Conservation (phyloP, 495 filamentous ascomycete genomes). For the Antarctomyces pellizariae region DNA sequence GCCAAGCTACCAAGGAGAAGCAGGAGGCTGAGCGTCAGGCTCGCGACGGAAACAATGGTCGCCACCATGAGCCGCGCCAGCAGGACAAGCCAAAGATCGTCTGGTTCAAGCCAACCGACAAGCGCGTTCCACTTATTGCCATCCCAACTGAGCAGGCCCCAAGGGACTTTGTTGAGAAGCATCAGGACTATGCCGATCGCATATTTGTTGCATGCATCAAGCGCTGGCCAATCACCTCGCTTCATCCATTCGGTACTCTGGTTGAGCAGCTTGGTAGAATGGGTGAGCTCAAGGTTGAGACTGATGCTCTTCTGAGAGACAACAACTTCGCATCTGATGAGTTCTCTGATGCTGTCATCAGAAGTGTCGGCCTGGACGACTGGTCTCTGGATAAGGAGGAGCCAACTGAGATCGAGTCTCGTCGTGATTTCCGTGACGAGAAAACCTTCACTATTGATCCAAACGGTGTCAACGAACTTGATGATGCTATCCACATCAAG, state of each 20-base stretch:
- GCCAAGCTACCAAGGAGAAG: conserved; percentile 98
- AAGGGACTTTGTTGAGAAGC: conserved; percentile 93
- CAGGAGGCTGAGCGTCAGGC: conserved; percentile 90
- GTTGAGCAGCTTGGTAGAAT: conserved; percentile 95
- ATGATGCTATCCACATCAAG: conserved; percentile 83
- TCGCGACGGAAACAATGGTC: conserved; percentile 56
- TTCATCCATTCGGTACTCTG: conserved; percentile 92
- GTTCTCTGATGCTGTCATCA: conserved; percentile 85
- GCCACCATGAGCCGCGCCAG: conserved; percentile 51
- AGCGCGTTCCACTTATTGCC: conserved; percentile 90
- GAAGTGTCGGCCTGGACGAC: conserved; percentile 76
- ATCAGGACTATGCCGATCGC: conserved; percentile 87
- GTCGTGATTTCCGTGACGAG: conserved; percentile 79
- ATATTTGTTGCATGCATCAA: conserved; percentile 99
- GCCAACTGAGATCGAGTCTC: conserved; percentile 44
- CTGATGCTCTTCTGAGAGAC: conserved; percentile 85
- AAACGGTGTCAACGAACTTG: conserved; percentile 59
- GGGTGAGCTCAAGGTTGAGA: conserved; percentile 91
- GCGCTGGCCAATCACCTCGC: conserved; percentile 97
- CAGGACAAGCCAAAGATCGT: conserved; percentile 99
- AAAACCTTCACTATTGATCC: conserved; percentile 82
- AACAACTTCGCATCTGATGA: conserved; percentile 98
- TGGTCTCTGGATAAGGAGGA: conserved; percentile 72
- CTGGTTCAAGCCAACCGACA: conserved; percentile 99
- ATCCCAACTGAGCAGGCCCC: conserved; percentile 97